Evolutionary conservation across 148 eudicot species (phyloP).

Genomic region (Oxyria digyna): DNA sequence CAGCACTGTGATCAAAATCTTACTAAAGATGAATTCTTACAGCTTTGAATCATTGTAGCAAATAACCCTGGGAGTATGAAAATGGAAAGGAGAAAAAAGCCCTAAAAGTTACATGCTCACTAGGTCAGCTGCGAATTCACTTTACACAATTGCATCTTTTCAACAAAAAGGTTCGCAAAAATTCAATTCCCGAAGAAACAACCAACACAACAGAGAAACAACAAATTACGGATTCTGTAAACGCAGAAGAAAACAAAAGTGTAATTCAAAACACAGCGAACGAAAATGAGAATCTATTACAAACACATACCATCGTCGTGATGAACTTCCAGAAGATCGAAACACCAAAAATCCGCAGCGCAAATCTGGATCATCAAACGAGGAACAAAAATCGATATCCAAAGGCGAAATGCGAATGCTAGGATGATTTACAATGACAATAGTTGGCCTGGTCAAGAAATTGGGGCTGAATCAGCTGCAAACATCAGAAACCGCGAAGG

Average conservation of each 20-base stretch:
- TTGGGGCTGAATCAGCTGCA: neutral
- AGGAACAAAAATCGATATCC: neutral
- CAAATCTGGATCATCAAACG: neutral
- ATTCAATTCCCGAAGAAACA: neutral
- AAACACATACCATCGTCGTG: constrained; percentile 28
- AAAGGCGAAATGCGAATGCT: neutral
- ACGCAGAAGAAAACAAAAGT: neutral
- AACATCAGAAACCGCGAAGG: constrained; percentile 3
- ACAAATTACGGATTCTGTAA: neutral
- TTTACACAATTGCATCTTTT: neutral
- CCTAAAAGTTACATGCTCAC: neutral
- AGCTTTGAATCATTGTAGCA: neutral
- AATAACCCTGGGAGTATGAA: neutral
- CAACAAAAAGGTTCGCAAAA: neutral
- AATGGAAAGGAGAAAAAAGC: neutral
- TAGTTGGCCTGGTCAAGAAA: neutral
- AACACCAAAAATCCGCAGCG: neutral
- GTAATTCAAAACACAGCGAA: constrained; percentile 2
- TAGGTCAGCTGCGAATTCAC: neutral
- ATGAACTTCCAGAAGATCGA: constrained; percentile 23
- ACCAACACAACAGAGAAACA: neutral
- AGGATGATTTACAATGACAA: neutral
- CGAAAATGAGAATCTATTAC: constrained; percentile 15
- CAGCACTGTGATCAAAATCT: neutral
- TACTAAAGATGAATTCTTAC: neutral